Evolutionary conservation across 2,329 filamentous ascomycete species (phyloP), one percentile per base, ranked within the genome.

Genomic region (Rutstroemia sp.): DNA sequence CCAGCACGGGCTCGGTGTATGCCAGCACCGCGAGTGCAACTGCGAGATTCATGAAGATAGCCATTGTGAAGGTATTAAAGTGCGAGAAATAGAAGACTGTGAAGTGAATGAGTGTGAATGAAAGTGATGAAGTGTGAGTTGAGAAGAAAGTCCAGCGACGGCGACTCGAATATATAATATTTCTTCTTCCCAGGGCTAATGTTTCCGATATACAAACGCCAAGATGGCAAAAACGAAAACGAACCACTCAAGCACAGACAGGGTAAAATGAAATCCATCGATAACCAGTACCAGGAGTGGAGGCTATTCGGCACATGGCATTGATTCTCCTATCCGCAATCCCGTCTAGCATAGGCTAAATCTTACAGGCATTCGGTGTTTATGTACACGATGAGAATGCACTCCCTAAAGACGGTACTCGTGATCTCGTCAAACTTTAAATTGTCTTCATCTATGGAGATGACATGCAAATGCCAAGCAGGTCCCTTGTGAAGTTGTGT

Each of bases 21-120:
- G 47, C 55, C n/a, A 67, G 48, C 2, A 62, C 37, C 6, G 54
- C 60, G 27, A 56, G 57, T 3, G 64, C 46, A 52, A 60, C 58
- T 19, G 59, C 61, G 30, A 67, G 27, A 30, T 49, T 62, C 23
- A 51, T 54, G 45, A 62, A 56, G 12, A 56, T 56, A 47, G 62
- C 49, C 63, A 65, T 64, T 8, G 49, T 63, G 44, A 37, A 27
- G n/a, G n/a, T 41, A 17, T 2, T 39, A 16, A 9, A 8, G 4
- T 27, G 23, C 14, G 39, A 19, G 17, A 23, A 14, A 2, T 21
- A 23, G 23, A 49, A 19, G 17, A 23, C 7, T 27, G 7, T 27
- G 7, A 41, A 54, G 7, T 27, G 7, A 41, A 54, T 17, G 30
- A 47, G 23, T 53, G 30, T 34, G 17, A 12, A 21, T n/a, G 27